Base-by-base conservation (phyloP, 2,329 filamentous ascomycete genomes). In the Sporothrix variecibatus region DNA sequence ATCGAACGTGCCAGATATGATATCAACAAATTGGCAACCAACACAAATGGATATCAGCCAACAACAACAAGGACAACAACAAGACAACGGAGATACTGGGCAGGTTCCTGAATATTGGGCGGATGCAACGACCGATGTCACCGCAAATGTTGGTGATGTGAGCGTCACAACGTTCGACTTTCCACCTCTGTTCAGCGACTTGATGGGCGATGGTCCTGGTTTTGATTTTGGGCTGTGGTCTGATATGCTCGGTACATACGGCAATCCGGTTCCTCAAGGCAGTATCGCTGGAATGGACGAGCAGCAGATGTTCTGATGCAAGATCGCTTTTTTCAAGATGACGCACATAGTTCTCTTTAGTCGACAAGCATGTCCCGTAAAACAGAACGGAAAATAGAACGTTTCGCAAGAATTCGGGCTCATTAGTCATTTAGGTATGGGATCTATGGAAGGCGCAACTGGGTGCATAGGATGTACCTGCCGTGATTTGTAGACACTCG, bases 211-310 rank as follows among this genome's bases (percentile, higher is more conserved):
- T 17, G 56, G 56, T 2, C 38, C 58, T 1, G 56, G 70, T 4
- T 53, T 72, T 38, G 70, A 72, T 17, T 72, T 72, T 34, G 56
- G 56, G 1, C 38, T 72, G 17, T 72, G 56, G 70, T 38, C 70
- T 1, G 70, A 72, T 20, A 64, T 72, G 53, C 56, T 64, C 17
- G 58, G 40, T 3, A 34, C 70, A 2, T 72, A 64, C 12, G 70
- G 40, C 20, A 64, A 60, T 38, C 51, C 58, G 2, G 58, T 43
- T 5, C 17, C 53, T 6, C 53, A 72, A 9, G 70, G 38, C 6
- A 60, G 51, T 40, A 46, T 34, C 17, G 43, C 31, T 17, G 40
- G 70, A 0, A n/a, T 72, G 20, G 58, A 72, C n/a, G 70, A 72
- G 28, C 70, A 64, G 26, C 56, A 72, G 9, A 72, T 72, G 70